Percentiles rank a stretch among this genome's conserved stretches.
Conservation (phyloP, 164 flowering plant genomes). For the Litsea cubeba region DNA sequence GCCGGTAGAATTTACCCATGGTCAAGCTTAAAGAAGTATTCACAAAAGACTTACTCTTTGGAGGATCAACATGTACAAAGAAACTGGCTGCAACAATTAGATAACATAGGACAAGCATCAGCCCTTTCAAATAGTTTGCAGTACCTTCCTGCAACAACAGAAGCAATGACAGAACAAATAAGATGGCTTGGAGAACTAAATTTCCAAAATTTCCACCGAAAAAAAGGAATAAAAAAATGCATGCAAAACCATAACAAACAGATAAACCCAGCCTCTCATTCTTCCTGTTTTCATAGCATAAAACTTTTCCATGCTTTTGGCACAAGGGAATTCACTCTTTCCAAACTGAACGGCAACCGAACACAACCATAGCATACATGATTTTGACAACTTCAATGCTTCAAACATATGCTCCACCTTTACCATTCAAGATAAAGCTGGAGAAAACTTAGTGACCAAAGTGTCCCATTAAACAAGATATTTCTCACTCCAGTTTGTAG, state of each 20-base stretch:
- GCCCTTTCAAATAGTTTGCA: slow-evolving; percentile 60
- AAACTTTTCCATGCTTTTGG: not conserved
- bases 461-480: not conserved
- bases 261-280: not conserved
- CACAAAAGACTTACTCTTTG: slow-evolving; percentile 22
- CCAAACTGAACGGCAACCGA: too few species aligned
- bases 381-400: not conserved
- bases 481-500: not conserved
- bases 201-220: not conserved
- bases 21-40: not conserved
- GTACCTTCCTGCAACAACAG: slow-evolving; percentile 53
- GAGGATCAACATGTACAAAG: slow-evolving; percentile 53
- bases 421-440: not conserved
- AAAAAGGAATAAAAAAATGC: not conserved
- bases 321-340: not conserved
- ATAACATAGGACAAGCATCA: slow-evolving; percentile 65
- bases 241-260: not conserved
- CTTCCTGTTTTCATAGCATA: not conserved
- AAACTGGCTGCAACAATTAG: slow-evolving; percentile 72
- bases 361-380: too few species aligned
- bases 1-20: not conserved
- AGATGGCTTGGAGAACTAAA: not conserved
- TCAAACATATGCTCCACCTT: not conserved
- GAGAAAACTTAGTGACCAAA: not conserved
- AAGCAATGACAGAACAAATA: slow-evolving; percentile 1